Evolutionary conservation across 2,329 filamentous ascomycete species (phyloP).

Genomic region (Colletotrichum siamense): DNA sequence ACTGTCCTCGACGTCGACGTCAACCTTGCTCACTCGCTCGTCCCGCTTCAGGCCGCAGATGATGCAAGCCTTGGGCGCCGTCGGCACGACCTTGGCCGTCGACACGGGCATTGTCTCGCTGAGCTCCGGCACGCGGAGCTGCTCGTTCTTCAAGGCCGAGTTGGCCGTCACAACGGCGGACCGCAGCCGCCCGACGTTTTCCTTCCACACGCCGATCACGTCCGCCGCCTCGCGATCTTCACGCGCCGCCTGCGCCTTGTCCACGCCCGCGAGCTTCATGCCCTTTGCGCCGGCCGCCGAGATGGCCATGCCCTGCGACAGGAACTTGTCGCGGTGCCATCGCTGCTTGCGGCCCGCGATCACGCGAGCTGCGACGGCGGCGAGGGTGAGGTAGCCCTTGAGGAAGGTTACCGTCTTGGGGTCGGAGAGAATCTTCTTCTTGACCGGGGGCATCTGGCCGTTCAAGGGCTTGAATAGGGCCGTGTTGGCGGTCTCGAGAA

Average conservation of each 20-base stretch:
- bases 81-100: conserved; percentile 74
- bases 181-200: conserved; percentile 76
- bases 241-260: conserved; percentile 80
- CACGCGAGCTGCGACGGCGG: conserved; percentile 75
- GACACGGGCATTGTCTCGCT: conserved; percentile 71
- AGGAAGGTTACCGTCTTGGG: conserved; percentile 68
- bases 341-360: conserved; percentile 84
- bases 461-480: conserved; percentile 70
- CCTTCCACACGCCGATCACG: conserved; percentile 76
- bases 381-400: conserved; percentile 66
- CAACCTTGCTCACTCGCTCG: conserved; percentile 79
- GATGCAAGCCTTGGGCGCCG: conserved; percentile 77
- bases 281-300: conserved; percentile 77
- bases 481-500: conserved; percentile 70
- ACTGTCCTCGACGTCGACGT: conserved; percentile 81
- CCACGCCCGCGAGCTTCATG: conserved; percentile 90
- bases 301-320: conserved; percentile 89
- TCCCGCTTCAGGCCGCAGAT: conserved; percentile 89
- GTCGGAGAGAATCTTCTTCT: conserved; percentile 68
- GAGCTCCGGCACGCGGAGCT: conserved; percentile 71
- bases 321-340: conserved; percentile 88
- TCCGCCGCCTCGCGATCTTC: conserved; percentile 88
- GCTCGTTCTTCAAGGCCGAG: conserved; percentile 38
- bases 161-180: conserved; percentile 74
- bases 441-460: conserved; percentile 58